Percentiles rank a stretch among this genome's conserved stretches.
Conservation (phyloP, 352 stramenopile species). For the Phytophthora melonis region DNA sequence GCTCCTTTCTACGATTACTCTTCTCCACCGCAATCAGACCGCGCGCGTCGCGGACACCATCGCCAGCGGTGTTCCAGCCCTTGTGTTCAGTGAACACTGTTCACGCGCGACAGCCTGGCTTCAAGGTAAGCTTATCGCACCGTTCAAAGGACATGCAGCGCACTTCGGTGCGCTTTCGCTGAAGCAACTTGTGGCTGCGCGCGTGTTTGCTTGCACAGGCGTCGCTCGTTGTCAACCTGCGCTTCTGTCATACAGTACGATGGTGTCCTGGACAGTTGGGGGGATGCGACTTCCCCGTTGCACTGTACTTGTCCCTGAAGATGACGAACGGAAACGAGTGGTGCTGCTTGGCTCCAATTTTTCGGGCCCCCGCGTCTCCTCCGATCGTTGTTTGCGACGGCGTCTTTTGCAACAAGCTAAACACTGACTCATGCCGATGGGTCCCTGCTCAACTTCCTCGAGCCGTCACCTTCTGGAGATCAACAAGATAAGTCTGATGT, state of each 20-base stretch:
- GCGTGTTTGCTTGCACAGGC: not conserved
- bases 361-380: no score
- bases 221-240: not conserved
- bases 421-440: no score
- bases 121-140: not conserved
- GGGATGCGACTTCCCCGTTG: not conserved
- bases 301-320: not conserved
- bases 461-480: not conserved
- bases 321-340: not conserved
- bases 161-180: not conserved
- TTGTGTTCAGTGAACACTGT: no score
- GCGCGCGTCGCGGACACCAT: not conserved
- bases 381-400: no score
- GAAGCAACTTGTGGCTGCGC: not conserved
- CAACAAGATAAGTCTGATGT: not conserved
- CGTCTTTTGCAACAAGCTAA: no score
- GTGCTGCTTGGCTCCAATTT: not conserved
- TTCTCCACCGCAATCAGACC: not conserved
- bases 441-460: not conserved
- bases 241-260: not conserved
- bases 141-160: not conserved
- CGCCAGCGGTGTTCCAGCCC: not conserved
- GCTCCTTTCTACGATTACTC: not conserved
- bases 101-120: slow-evolving; percentile 2
- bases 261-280: not conserved